Conservation (phyloP, 371 early-diverging fungal species). For the Syncephalis fuscata region DNA sequence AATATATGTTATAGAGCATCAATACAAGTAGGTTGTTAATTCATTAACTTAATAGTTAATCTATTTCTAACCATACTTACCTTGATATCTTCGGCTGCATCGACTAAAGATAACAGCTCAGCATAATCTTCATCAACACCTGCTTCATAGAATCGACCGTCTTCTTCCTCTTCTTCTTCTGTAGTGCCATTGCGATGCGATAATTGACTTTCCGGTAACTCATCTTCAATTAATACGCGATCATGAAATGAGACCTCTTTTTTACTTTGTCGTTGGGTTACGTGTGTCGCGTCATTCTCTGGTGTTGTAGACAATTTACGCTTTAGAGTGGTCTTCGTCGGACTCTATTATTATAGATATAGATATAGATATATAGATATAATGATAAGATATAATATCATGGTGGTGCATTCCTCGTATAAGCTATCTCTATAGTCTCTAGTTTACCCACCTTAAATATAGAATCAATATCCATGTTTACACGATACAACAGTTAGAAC, state of each 20-base stretch:
- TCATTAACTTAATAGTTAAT: no score
- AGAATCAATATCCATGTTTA: conserved; percentile 45
- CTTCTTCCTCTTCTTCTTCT: conserved; percentile 13
- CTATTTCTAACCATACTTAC: no score
- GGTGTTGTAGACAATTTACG: neutral
- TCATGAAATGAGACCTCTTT: neutral
- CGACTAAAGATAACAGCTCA: conserved; percentile 62
- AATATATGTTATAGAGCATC: no score
- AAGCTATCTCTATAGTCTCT: no score
- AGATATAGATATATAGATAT: no score
- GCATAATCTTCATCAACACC: conserved; percentile 67
- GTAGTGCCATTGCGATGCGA: neutral
- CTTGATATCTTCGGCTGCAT: conserved; percentile 62
- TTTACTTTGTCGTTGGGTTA: no score
- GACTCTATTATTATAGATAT: no score
- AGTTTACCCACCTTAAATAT: conserved; percentile 39
- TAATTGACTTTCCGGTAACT: neutral
- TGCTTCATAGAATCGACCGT: conserved; percentile 72
- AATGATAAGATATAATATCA: no score
- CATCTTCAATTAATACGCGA: neutral
- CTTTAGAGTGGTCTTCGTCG: neutral
- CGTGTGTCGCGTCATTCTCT: neutral
- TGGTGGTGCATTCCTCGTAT: no score
- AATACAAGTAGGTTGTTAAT: no score
- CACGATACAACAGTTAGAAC: neutral